phyloP scores from a whole-genome alignment of 2,329 filamentous ascomycete genomes.

The Grosmannia serpens region DNA sequence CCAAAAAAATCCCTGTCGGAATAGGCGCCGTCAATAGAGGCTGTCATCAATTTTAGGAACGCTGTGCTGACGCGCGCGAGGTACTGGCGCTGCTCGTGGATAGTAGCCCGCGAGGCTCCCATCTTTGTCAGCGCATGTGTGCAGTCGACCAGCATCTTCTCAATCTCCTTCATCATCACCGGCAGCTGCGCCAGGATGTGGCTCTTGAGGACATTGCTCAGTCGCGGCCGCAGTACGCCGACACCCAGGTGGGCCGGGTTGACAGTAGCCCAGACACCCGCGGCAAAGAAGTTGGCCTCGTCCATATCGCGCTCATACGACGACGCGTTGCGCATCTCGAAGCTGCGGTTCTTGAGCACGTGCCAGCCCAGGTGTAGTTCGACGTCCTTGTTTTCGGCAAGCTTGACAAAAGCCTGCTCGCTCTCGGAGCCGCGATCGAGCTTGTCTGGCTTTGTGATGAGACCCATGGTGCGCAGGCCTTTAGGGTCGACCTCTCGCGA shows the following conservation, averaged over 20 bases:
- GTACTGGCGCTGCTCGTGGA: slow-evolving; percentile 16
- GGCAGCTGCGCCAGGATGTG: slow-evolving; percentile 37
- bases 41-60: slow-evolving; percentile 15
- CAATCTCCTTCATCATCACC: slow-evolving; percentile 30
- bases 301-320: no score
- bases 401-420: slow-evolving; percentile 8
- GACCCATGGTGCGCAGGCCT: slow-evolving; percentile 35
- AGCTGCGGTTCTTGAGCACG: slow-evolving; percentile 34
- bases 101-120: slow-evolving; percentile 1
- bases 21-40: slow-evolving; percentile 19
- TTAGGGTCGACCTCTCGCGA: slow-evolving; percentile 25
- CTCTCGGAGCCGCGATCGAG: slow-evolving; percentile 22
- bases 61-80: slow-evolving; percentile 17
- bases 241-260: slow-evolving; percentile 31
- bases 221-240: slow-evolving; percentile 28
- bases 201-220: slow-evolving; percentile 37
- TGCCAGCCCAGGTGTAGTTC: slow-evolving; percentile 41
- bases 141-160: slow-evolving; percentile 17
- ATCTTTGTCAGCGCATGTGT: background rate
- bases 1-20: slow-evolving; percentile 13
- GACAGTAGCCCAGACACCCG: slow-evolving; percentile 11
- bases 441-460: slow-evolving; percentile 46
- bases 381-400: slow-evolving; percentile 34
- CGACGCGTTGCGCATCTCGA: slow-evolving; percentile 20
- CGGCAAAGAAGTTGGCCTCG: no score